phyloP scores from a whole-genome alignment of 2,329 filamentous ascomycete genomes.

The Colletotrichum cereale region DNA sequence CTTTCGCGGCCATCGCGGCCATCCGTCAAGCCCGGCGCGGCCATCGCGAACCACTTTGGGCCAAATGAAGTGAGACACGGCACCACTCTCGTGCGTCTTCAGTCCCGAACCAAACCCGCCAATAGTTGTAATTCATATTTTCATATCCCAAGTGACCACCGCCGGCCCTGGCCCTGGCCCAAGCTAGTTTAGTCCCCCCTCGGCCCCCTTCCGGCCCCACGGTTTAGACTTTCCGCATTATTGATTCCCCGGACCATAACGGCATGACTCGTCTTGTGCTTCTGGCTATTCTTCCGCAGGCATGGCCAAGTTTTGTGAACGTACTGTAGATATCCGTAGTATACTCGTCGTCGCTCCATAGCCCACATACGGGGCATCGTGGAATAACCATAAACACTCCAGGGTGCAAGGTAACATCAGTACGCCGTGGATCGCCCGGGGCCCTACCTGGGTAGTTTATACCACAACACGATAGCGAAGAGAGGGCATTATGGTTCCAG shows the following conservation, averaged over 20 bases:
- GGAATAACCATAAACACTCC: neutral
- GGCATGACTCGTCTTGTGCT: neutral
- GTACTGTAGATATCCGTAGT: neutral
- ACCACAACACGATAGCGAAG: neutral
- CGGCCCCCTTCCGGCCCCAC: conserved; percentile 26
- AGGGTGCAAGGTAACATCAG: neutral
- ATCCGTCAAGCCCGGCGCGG: neutral
- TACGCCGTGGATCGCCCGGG: neutral
- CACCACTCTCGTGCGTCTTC: conserved; percentile 5
- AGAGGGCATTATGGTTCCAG: too few relatives aligned
- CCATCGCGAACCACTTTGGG: neutral
- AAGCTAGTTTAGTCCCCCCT: too few relatives aligned
- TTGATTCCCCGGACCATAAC: conserved; percentile 15
- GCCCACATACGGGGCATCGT: neutral
- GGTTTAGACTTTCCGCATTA: conserved; percentile 29
- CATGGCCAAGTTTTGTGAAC: neutral
- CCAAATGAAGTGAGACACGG: neutral
- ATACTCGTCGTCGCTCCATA: neutral
- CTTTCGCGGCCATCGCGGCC: too few relatives aligned
- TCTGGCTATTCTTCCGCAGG: neutral
- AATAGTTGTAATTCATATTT: conserved; percentile 16
- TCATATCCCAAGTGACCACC: neutral
- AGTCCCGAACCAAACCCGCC: neutral
- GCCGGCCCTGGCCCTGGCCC: neutral
- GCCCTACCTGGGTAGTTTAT: neutral